Evolutionary conservation across 2,329 filamentous ascomycete genomes (phyloP).

Genomic region (Didymellaceae sp.): DNA sequence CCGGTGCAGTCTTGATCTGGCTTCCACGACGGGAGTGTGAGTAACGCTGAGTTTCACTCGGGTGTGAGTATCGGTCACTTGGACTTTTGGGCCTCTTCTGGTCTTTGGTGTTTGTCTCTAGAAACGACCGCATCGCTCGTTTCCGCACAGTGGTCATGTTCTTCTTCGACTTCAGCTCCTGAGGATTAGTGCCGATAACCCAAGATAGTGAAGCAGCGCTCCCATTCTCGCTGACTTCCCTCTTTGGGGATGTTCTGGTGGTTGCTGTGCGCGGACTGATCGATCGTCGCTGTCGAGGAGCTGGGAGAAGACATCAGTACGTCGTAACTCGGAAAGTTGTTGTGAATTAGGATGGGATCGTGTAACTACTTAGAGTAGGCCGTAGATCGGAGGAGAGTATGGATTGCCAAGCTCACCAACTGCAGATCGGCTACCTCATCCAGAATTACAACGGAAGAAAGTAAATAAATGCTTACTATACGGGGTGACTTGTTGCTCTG

Average conservation of each 20-base stretch:
- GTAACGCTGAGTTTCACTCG: slow-evolving; percentile 30
- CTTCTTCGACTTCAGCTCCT: slow-evolving; percentile 40
- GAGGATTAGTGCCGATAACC: slow-evolving; percentile 42
- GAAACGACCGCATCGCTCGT: slow-evolving; percentile 43
- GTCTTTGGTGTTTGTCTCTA: slow-evolving; percentile 33
- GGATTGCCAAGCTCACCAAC: not conserved
- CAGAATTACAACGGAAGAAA: not conserved
- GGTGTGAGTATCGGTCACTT: slow-evolving; percentile 1
- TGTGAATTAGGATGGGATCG: no score
- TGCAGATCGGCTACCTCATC: not conserved
- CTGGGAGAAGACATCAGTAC: not conserved
- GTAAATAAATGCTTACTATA: slow-evolving; percentile 34
- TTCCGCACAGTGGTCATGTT: slow-evolving; percentile 46
- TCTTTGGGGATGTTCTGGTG: slow-evolving; percentile 9
- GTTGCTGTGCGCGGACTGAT: slow-evolving; percentile 22
- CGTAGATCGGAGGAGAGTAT: not conserved
- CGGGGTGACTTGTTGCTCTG: slow-evolving; percentile 7
- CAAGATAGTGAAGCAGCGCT: slow-evolving; percentile 32
- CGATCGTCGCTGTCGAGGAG: slow-evolving; percentile 13
- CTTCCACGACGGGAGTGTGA: no score
- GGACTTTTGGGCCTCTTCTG: slow-evolving; percentile 7
- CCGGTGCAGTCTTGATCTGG: not conserved
- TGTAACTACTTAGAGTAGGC: not conserved
- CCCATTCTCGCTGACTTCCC: not conserved
- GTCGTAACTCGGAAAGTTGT: not conserved